Conservation (phyloP, 2,329 filamentous ascomycete genomes). For the Cladosporium sp. region DNA sequence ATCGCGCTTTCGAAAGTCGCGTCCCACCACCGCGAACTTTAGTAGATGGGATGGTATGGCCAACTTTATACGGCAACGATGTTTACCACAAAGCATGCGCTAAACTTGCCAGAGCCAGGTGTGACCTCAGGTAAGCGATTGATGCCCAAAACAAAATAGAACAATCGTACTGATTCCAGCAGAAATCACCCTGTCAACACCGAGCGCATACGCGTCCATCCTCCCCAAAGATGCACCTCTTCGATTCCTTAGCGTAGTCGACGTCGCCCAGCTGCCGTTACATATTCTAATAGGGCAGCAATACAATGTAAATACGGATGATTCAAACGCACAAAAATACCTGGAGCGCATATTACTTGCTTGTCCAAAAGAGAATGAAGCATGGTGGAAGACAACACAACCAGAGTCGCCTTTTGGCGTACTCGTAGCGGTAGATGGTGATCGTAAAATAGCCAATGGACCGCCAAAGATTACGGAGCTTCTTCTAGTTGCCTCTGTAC, state of each 20-base stretch:
- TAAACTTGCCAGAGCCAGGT: neutral
- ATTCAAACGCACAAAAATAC: constrained; percentile 34
- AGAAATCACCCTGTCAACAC: constrained; percentile 10
- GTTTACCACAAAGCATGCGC: constrained; percentile 2
- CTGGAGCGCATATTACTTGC: constrained; percentile 34
- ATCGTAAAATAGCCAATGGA: neutral
- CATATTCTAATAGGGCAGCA: constrained; percentile 36
- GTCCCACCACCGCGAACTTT: constrained; percentile 1
- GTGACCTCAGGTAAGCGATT: neutral
- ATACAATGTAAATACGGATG: constrained; percentile 35
- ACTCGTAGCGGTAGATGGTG: constrained; percentile 29
- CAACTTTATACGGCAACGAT: constrained; percentile 1
- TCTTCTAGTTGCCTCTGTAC: constrained; percentile 40
- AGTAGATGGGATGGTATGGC: too few species aligned
- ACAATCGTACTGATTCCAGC: neutral
- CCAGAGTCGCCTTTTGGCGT: constrained; percentile 39
- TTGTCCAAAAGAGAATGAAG: constrained; percentile 7
- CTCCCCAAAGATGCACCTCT: constrained; percentile 12
- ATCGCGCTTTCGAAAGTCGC: constrained; percentile 1
- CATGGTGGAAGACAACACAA: constrained; percentile 35
- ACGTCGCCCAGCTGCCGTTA: constrained; percentile 36
- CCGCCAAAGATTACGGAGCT: constrained; percentile 36
- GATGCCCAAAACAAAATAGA: too few species aligned
- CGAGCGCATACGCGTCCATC: neutral
- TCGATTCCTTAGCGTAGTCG: constrained; percentile 37